Percentiles rank a stretch among this genome's conserved stretches.
These are phyloP conservation scores for Exobasidium cylindrosporum DNA, from an alignment of 1,284 basidiomycete genomes.

Conservation along the genomic window DNA sequence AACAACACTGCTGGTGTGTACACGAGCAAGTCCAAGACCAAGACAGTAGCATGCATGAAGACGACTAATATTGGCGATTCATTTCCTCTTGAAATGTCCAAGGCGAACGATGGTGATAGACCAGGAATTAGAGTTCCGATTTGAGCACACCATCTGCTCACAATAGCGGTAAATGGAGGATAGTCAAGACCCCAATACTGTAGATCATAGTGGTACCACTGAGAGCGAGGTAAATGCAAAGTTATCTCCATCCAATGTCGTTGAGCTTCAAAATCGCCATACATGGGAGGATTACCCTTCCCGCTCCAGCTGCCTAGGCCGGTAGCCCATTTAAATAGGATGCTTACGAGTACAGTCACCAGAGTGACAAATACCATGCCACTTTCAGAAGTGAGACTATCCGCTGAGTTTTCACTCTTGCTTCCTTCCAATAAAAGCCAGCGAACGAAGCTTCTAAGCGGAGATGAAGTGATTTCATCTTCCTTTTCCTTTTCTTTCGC, in stretches of 20 bases:
- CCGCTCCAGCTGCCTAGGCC: constrained; percentile 60
- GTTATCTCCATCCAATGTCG: constrained; percentile 92
- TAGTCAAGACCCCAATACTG: constrained; percentile 81
- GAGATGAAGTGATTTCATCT: constrained; percentile 32
- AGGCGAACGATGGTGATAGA: constrained; percentile 59
- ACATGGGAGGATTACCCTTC: constrained; percentile 71
- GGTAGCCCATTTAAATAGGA: constrained; percentile 38
- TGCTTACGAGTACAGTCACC: constrained; percentile 19
- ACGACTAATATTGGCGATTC: constrained; percentile 66
- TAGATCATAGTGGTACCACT: constrained; percentile 84
- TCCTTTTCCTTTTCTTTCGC: not conserved
- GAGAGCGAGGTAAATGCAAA: constrained; percentile 66
- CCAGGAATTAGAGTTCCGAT: constrained; percentile 23
- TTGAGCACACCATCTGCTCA: constrained; percentile 25
- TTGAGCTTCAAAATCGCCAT: constrained; percentile 88
- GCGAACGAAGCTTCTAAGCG: constrained; percentile 36
- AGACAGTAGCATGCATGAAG: constrained; percentile 77
- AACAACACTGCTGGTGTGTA: constrained; percentile 67
- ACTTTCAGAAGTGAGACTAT: not conserved
- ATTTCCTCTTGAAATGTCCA: constrained; percentile 72
- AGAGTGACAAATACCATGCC: not conserved
- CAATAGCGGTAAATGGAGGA: constrained; percentile 79
- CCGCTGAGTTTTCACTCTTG: not conserved
- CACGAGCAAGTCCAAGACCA: constrained; percentile 68
- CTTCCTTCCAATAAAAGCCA: constrained; percentile 22